Base-by-base conservation (phyloP, 73 alveolate genomes). In the Stentor coeruleus region DNA sequence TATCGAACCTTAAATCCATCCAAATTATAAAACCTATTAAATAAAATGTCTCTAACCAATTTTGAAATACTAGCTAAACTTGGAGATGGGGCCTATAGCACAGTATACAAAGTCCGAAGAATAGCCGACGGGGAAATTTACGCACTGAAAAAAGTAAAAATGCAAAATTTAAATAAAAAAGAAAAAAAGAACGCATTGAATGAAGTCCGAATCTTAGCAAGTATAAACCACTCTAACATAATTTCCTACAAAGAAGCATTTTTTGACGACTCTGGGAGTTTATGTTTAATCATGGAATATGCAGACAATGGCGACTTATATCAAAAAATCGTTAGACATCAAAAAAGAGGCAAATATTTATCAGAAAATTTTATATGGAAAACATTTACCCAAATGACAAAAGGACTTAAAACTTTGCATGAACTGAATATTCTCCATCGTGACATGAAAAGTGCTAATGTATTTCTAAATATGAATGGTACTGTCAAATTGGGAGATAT, bases 181-280 rank as follows among this genome's bases (percentile, higher is more conserved):
- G 98, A 94, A 42, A 92, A 92, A 72, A 88, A 92, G 82, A 94
- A 94, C 66, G 97, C 98, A 2, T 84, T 94, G 59, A 94, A 94
- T 85, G 98, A 94, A 87, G 98, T 94, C 39, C 84, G 98, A 73
- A 94, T 94, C 6, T 77, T 94, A 42, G 97, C 98, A n/a, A 86
- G 94, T 35, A 91, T 94, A 26, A 86, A 93, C 58, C 95, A 94
- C 83, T 86, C 91, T 33, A 89, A 89, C 82, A 95, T 94, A 30
- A 91, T 92, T 82, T 83, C 94, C 66, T 93, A 91, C 87, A 93
- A 93, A 83, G 95, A 93, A 81, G 97, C 97, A 14, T 93, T 93
- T 85, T 86, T 93, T 60, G 97, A 92, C 86, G 97, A 93, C 81
- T 76, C 90, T 36, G 90, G 85, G 82, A 81, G 76, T 3, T 74